These are phyloP conservation scores for Saposhnikovia divaricata DNA, from an alignment of 129 eudicot species.

Conservation along the genomic window DNA sequence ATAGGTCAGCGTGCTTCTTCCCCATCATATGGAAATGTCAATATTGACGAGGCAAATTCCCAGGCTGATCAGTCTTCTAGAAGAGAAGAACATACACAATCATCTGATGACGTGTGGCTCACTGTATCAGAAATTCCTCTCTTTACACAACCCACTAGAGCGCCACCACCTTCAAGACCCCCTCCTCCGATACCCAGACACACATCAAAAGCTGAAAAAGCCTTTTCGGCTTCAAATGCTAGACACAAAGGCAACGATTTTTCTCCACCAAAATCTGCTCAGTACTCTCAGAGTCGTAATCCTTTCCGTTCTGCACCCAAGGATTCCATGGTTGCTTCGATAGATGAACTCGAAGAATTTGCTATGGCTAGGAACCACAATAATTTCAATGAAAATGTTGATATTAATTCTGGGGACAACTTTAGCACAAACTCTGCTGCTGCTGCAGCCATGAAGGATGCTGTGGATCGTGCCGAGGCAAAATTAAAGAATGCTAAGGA, in stretches of 20 bases:
- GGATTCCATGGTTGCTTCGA: slow-evolving; percentile 42
- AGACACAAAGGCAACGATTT: slow-evolving; percentile 41
- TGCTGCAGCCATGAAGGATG: slow-evolving; percentile 93
- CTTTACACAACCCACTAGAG: slow-evolving; percentile 76
- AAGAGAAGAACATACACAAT: slow-evolving; percentile 41
- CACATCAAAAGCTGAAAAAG: slow-evolving; percentile 48
- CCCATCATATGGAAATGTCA: slow-evolving; percentile 35
- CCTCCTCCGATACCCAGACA: slow-evolving; percentile 84
- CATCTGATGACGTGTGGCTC: slow-evolving; percentile 76
- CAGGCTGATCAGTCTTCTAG: slow-evolving; percentile 48
- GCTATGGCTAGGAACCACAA: slow-evolving; percentile 46
- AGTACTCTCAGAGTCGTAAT: slow-evolving; percentile 50
- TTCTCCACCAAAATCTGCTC: slow-evolving; percentile 39
- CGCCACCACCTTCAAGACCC: slow-evolving; percentile 97
- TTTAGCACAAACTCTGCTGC: slow-evolving; percentile 58
- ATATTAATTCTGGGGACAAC: slow-evolving; percentile 44
- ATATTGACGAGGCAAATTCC: slow-evolving; percentile 30
- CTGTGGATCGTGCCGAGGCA: slow-evolving; percentile 96
- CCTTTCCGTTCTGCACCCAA: slow-evolving; percentile 34
- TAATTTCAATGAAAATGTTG: slow-evolving; percentile 33
- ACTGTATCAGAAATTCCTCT: slow-evolving; percentile 91
- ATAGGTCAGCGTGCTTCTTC: slow-evolving; percentile 44
- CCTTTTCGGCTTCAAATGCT: slow-evolving; percentile 31
- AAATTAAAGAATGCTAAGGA: slow-evolving; percentile 88
- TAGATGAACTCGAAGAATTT: slow-evolving; percentile 76